Evolutionary conservation across 331 rosid species (phyloP).

Genomic region (Acacia concinna): DNA sequence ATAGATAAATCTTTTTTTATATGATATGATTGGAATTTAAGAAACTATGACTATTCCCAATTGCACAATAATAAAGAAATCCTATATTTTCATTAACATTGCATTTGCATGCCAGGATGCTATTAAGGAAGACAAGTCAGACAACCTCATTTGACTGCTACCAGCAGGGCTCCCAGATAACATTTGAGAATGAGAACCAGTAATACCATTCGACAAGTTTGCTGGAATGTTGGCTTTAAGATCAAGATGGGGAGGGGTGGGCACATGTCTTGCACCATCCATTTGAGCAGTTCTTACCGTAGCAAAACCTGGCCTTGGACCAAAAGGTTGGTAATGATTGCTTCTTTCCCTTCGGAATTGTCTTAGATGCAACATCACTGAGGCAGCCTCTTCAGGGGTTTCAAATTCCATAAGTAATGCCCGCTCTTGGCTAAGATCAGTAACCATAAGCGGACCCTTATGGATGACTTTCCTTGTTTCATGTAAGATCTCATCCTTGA

Average conservation of each 20-base stretch:
- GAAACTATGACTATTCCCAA: constrained; percentile 42
- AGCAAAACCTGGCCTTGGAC: constrained; percentile 50
- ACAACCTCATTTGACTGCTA: constrained; percentile 51
- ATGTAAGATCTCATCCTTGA: constrained; percentile 84
- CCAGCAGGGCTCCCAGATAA: constrained; percentile 63
- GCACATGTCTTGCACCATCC: constrained; percentile 60
- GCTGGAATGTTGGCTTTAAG: constrained; percentile 47
- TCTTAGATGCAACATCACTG: constrained; percentile 83
- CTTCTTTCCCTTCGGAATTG: constrained; percentile 72
- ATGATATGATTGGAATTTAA: background rate
- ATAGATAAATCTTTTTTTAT: background rate
- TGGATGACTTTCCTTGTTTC: constrained; percentile 71
- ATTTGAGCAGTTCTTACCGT: constrained; percentile 43
- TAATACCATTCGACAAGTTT: constrained; percentile 39
- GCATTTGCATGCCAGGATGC: constrained; percentile 57
- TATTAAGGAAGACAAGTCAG: constrained; percentile 54
- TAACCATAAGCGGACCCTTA: constrained; percentile 64
- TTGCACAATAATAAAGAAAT: constrained; percentile 49
- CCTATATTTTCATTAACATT: constrained; percentile 55
- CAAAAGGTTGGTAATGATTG: constrained; percentile 52
- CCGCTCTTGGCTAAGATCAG: constrained; percentile 79
- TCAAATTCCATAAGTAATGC: constrained; percentile 88
- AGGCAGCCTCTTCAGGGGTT: constrained; percentile 85
- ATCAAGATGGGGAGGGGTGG: constrained; percentile 56
- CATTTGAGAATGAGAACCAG: constrained; percentile 56